Evolutionary conservation across 2,329 filamentous ascomycete genomes (phyloP).

Genomic region (Harringtonia aguacate): DNA sequence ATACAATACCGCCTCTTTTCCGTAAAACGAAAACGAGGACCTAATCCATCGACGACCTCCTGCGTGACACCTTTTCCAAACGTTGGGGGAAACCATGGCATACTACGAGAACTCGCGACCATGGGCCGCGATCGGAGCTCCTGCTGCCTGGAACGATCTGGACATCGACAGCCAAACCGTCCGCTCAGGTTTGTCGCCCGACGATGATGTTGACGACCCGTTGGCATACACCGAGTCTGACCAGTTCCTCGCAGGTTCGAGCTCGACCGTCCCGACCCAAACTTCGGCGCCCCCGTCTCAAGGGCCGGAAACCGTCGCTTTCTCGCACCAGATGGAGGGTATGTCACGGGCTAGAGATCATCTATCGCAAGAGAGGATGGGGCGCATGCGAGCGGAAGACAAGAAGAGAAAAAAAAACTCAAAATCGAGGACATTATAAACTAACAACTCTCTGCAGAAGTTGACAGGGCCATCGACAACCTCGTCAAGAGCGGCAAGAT

Average conservation of each 20-base stretch:
- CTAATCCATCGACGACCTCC: not conserved
- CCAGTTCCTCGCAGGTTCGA: slow-evolving; percentile 17
- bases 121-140: slow-evolving; percentile 17
- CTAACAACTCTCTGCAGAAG: slow-evolving; percentile 49
- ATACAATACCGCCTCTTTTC: no score
- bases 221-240: not conserved
- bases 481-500: slow-evolving; percentile 94
- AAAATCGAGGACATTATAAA: not conserved
- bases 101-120: slow-evolving; percentile 18
- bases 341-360: no score
- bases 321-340: slow-evolving; percentile 25
- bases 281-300: slow-evolving; percentile 15
- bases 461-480: slow-evolving; percentile 92
- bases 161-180: slow-evolving; percentile 16
- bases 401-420: not conserved
- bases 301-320: slow-evolving; percentile 16
- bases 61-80: not conserved
- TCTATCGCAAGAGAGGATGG: no score
- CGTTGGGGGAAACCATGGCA: slow-evolving; percentile 13
- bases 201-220: not conserved
- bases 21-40: no score
- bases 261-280: slow-evolving; percentile 23
- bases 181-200: slow-evolving; percentile 16
- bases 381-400: not conserved
- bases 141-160: slow-evolving; percentile 17